These are phyloP conservation scores for Suhomyces pyralidae DNA, from an alignment of 805 yeast genomes.

Conservation along the genomic window DNA sequence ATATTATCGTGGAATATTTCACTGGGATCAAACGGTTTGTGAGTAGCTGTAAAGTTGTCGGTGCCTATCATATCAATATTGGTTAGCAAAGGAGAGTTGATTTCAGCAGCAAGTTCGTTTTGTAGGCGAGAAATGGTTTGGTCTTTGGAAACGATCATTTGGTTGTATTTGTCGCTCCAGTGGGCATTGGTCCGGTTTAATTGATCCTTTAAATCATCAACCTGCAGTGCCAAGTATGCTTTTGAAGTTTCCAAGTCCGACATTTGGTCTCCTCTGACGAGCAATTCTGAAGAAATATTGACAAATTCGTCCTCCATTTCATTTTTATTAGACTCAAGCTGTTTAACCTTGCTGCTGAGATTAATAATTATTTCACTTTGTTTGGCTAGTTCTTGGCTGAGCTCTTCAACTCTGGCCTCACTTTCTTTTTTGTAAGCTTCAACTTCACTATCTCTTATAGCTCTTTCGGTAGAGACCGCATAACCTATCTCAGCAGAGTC, in stretches of 20 bases:
- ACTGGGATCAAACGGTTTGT: slow-evolving; percentile 5
- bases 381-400: slow-evolving; percentile 1
- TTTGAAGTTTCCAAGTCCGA: slow-evolving; percentile 1
- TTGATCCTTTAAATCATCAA: slow-evolving; percentile 11
- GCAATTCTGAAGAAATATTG: neutral
- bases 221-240: neutral
- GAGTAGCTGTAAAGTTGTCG: neutral
- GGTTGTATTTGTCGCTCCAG: slow-evolving; percentile 2
- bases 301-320: slow-evolving; percentile 3
- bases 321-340: neutral
- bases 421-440: neutral
- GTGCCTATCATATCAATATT: slow-evolving; percentile 2
- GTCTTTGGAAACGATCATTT: neutral
- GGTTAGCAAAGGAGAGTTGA: slow-evolving; percentile 4
- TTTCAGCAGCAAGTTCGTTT: slow-evolving; percentile 1
- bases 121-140: neutral
- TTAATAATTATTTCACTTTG: slow-evolving; percentile 5
- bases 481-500: neutral
- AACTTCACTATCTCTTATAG: neutral
- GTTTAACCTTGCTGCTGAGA: slow-evolving; percentile 2
- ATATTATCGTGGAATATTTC: slow-evolving; percentile 7
- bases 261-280: slow-evolving; percentile 1
- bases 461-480: neutral
- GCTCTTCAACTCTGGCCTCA: neutral
- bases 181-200: neutral